A percentile compares a stretch with the other conserved stretches of the same genome.
Evolutionary conservation across 2,329 filamentous ascomycete genomes (phyloP).

Genomic region (Colletotrichum endophyticum): DNA sequence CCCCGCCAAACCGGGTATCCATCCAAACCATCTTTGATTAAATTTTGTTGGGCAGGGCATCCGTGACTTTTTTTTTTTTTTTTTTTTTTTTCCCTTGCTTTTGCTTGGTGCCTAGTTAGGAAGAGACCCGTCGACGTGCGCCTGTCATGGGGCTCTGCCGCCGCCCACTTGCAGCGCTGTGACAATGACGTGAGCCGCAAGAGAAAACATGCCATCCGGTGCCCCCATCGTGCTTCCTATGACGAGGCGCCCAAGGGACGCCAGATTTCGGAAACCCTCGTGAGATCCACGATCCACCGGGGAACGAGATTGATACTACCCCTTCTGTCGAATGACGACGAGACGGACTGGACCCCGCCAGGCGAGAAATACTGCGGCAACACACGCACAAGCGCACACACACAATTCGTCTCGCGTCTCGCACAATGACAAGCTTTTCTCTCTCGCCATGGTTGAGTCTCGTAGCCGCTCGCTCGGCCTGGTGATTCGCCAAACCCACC

Average conservation of each 20-base stretch:
- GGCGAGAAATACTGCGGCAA: neutral
- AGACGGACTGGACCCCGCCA: neutral
- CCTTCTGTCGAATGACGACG: neutral
- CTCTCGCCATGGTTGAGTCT: neutral
- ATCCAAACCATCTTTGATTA: neutral
- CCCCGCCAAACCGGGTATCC: neutral
- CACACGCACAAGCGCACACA: neutral
- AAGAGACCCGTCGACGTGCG: neutral
- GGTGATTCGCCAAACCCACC: neutral
- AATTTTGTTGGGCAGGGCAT: neutral
- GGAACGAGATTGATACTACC: neutral
- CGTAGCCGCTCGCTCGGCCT: neutral
- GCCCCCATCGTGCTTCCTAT: neutral
- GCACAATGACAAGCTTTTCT: neutral
- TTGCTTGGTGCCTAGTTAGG: neutral
- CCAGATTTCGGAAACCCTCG: neutral
- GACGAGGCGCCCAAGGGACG: neutral
- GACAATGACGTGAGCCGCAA: slow-evolving; percentile 14
- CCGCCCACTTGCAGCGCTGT: neutral
- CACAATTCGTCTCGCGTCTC: neutral
- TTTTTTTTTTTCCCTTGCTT: neutral
- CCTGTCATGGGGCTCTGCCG: neutral
- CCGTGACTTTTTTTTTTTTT: neutral
- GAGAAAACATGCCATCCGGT: slow-evolving; percentile 13
- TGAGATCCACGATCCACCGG: neutral